Conservation (phyloP, 1,284 basidiomycete species). For the Fomitopsis pinicola region DNA sequence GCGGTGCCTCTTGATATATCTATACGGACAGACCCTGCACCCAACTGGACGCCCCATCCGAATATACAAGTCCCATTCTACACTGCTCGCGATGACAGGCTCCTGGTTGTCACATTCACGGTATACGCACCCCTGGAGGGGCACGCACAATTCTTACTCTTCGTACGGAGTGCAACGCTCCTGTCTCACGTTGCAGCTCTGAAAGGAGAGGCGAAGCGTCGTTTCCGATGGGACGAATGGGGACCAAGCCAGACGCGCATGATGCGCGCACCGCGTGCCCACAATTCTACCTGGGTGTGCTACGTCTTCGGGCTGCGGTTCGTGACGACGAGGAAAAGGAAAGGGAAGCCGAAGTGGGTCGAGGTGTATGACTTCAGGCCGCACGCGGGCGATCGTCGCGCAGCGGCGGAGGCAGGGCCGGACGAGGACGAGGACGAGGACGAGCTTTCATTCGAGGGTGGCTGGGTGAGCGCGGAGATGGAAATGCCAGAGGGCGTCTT, state of each 20-base stretch:
- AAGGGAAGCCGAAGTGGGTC: constrained; percentile 13
- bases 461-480: constrained; percentile 15
- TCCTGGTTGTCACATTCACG: constrained; percentile 46
- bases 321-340: constrained; percentile 23
- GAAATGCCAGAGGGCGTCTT: constrained; percentile 28
- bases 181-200: constrained; percentile 28
- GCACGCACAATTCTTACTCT: constrained; percentile 34
- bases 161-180: constrained; percentile 45
- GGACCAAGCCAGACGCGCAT: constrained; percentile 43
- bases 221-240: constrained; percentile 49
- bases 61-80: constrained; percentile 42
- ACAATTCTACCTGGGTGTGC: constrained; percentile 51
- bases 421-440: background rate
- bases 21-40: constrained; percentile 56
- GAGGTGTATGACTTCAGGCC: constrained; percentile 49
- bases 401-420: constrained; percentile 3
- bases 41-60: constrained; percentile 36
- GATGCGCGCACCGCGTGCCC: constrained; percentile 26
- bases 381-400: constrained; percentile 31
- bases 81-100: constrained; percentile 36
- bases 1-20: constrained; percentile 30
- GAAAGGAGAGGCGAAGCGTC: constrained; percentile 15
- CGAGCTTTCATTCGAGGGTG: background rate
- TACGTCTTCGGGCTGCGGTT: constrained; percentile 52
- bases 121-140: constrained; percentile 19